Evolutionary conservation across 495 filamentous ascomycete genomes (phyloP).

Genomic region (Aspergillus affinis): DNA sequence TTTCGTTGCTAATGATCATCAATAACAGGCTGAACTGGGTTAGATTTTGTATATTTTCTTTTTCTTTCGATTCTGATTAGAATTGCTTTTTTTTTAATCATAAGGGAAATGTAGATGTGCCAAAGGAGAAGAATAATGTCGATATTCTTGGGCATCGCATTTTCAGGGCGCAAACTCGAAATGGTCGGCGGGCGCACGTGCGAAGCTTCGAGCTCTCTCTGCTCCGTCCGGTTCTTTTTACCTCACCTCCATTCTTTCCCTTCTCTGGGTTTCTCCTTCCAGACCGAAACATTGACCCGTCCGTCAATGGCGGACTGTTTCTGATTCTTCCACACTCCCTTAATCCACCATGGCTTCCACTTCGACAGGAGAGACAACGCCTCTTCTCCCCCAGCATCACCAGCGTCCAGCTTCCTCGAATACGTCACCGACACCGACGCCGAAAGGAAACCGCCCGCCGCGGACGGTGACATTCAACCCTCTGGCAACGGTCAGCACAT

Average conservation of each 20-base stretch:
- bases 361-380: slow-evolving; percentile 45
- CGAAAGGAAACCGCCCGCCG: slow-evolving; percentile 32
- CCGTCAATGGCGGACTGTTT: slow-evolving; percentile 23
- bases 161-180: no score
- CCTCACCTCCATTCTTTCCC: slow-evolving; percentile 7
- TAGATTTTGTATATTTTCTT: not conserved
- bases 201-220: slow-evolving; percentile 28
- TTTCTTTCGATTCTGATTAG: not conserved
- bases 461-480: slow-evolving; percentile 74
- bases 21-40: not conserved
- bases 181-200: slow-evolving; percentile 27
- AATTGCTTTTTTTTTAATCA: not conserved
- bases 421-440: slow-evolving; percentile 45
- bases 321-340: not conserved
- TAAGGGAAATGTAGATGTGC: no score
- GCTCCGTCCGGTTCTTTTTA: slow-evolving; percentile 12
- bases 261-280: not conserved
- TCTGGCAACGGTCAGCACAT: slow-evolving; percentile 58
- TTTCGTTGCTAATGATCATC: not conserved
- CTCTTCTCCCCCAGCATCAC: slow-evolving; percentile 47
- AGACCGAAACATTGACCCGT: slow-evolving; percentile 5
- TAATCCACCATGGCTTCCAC: slow-evolving; percentile 37
- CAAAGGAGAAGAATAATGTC: no score
- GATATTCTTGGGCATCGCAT: no score
- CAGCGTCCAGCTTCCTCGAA: slow-evolving; percentile 27